Base-by-base conservation (phyloP, 352 stramenopile genomes). In the Phytophthora syringae region DNA sequence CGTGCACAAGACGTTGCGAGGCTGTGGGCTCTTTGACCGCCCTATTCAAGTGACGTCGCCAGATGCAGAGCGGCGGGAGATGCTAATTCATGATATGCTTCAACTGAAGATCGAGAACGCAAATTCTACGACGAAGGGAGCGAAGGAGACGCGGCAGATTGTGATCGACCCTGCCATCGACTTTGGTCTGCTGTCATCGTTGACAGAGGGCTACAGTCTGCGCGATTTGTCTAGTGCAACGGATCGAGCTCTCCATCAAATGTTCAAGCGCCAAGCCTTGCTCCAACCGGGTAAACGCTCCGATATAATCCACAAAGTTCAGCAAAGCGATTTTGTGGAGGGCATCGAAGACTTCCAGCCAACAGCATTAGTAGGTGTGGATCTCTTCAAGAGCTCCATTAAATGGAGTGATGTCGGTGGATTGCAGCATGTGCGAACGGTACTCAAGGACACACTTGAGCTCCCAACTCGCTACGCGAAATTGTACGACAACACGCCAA, bases 371-470 rank as follows among this genome's bases (percentile, higher is more conserved):
- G 80, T 93, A 15, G 86, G 86, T 25, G 87, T 94, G 0, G 80
- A 93, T 65, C 72, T 95, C 3, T 94, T 94, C 64, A 92, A 94
- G 66, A 95, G 86, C 56, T 80, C 67, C n/a, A 75, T 96, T 24
- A 83, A 92, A 56, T 98, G 92, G 92, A 81, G 66, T 37, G 89
- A 97, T 36, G 87, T 98, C 15, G 92, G 92, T 25, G 92, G 90
- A 13, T 74, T 98, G 7, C 67, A 82, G 21, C 67, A 72, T 0
- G 89, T 97, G 30, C 88, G 89, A 25, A 87, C 86, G n/a, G 80
- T 92, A 28, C 76, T 98, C 20, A 95, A 95, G 50, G 90, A 97
- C 34, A 96, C 93, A 6, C 62, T 98, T 21, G 90, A 97, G 72
- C 77, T 96, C 20, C 88, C 87, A 10, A 94, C 87, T 20, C 78